These are phyloP conservation scores for Athelia sp. DNA, from an alignment of 1,284 basidiomycete genomes.

Conservation along the genomic window DNA sequence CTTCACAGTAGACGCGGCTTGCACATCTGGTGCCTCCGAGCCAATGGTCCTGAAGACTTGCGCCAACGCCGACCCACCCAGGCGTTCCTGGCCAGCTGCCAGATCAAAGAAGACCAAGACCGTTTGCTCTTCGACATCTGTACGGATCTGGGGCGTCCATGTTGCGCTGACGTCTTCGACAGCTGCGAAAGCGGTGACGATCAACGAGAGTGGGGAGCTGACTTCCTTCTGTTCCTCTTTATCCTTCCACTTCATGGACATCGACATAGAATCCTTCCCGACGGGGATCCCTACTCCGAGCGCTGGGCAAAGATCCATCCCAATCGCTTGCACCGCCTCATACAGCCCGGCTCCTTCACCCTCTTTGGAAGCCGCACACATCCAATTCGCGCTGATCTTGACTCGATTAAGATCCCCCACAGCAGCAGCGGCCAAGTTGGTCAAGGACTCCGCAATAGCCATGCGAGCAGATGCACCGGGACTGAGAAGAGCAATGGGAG, in stretches of 20 bases:
- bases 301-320: conserved; percentile 92
- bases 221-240: conserved; percentile 72
- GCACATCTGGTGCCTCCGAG: conserved; percentile 85
- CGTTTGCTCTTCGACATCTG: conserved; percentile 60
- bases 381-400: conserved; percentile 99
- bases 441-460: conserved; percentile 93
- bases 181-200: conserved; percentile 92
- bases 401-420: conserved; percentile 70
- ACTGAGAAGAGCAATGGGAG: no score
- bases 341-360: conserved; percentile 92
- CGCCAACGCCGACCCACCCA: conserved; percentile 93
- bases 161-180: conserved; percentile 78
- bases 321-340: conserved; percentile 90
- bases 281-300: conserved; percentile 95
- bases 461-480: conserved; percentile 34
- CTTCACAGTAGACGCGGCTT: conserved; percentile 70
- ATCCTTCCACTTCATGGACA: conserved; percentile 94
- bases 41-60: conserved; percentile 96
- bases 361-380: conserved; percentile 90
- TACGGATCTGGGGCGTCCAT: conserved; percentile 90
- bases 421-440: conserved; percentile 85
- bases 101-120: conserved; percentile 89
- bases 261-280: conserved; percentile 99
- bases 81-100: conserved; percentile 75
- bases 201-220: conserved; percentile 86